These are phyloP conservation scores for Rutstroemia sp. DNA, from an alignment of 2,329 filamentous ascomycete genomes.

Conservation along the genomic window DNA sequence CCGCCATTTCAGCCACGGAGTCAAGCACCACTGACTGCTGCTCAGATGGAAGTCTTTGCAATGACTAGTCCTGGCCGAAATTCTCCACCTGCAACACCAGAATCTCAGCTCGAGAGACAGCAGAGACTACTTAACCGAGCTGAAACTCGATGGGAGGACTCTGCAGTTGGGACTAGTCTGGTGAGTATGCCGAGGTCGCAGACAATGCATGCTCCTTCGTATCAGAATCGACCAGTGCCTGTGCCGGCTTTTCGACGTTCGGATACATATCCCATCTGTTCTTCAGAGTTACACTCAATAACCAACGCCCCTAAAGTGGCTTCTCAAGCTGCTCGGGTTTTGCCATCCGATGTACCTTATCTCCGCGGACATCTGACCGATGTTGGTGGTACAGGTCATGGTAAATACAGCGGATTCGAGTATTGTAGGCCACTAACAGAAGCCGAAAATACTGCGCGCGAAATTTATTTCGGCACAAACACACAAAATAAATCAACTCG, in stretches of 20 bases:
- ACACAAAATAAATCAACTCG: slow-evolving; percentile 39
- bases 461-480: slow-evolving; percentile 53
- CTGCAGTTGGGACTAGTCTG: slow-evolving; percentile 9
- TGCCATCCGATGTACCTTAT: background rate
- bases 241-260: slow-evolving; percentile 12
- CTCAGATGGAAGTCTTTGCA: background rate
- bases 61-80: background rate
- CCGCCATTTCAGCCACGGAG: slow-evolving; percentile 29
- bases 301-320: background rate
- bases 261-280: slow-evolving; percentile 14
- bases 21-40: background rate
- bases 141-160: slow-evolving; percentile 18
- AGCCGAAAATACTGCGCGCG: slow-evolving; percentile 51
- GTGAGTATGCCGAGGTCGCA: slow-evolving; percentile 9
- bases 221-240: background rate
- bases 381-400: background rate
- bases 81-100: slow-evolving; percentile 7
- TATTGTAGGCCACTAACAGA: slow-evolving; percentile 51
- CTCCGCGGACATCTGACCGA: background rate
- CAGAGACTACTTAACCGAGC: slow-evolving; percentile 17
- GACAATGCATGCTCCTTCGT: slow-evolving; percentile 12
- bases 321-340: background rate
- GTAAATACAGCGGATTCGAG: background rate
- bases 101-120: slow-evolving; percentile 17
- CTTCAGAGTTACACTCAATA: background rate